Conservation (phyloP, 140 eudicot genomes). For the Bidens hawaiensis region DNA sequence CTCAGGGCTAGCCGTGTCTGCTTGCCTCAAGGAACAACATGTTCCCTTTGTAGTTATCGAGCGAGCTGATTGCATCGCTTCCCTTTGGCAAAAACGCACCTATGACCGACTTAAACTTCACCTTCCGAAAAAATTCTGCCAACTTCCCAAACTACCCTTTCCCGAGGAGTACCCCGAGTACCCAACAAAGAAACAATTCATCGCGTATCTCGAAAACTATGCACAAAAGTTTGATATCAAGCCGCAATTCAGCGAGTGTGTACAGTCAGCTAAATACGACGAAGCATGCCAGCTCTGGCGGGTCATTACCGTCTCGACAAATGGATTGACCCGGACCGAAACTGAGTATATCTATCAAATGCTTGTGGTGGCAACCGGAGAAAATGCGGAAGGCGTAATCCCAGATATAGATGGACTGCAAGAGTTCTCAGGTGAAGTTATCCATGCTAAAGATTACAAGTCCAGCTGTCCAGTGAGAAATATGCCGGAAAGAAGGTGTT, state of each 20-base stretch:
- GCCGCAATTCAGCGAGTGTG: conserved; percentile 83
- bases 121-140: conserved; percentile 91
- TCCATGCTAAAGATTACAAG: conserved; percentile 79
- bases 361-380: conserved; percentile 95
- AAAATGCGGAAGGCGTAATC: conserved; percentile 72
- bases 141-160: conserved; percentile 73
- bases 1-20: conserved; percentile 42
- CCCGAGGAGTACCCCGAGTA: conserved; percentile 88
- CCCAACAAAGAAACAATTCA: conserved; percentile 80
- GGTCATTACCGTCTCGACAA: conserved; percentile 42
- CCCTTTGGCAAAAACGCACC: conserved; percentile 85
- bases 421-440: conserved; percentile 72
- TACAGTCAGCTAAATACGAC: conserved; percentile 77
- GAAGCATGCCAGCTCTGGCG: conserved; percentile 75
- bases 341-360: conserved; percentile 93
- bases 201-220: conserved; percentile 74
- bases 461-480: conserved; percentile 71
- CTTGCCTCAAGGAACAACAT: conserved; percentile 57
- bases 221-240: conserved; percentile 62
- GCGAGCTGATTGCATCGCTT: conserved; percentile 86
- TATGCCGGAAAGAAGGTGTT: conserved; percentile 70
- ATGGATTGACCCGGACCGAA: conserved; percentile 44
- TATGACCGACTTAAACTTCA: conserved; percentile 89
- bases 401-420: conserved; percentile 80
- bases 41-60: conserved; percentile 81